Percentiles rank a stretch among this genome's conserved stretches.
Evolutionary conservation across 495 filamentous ascomycete species (phyloP).

Genomic region (Xylaria sp.): DNA sequence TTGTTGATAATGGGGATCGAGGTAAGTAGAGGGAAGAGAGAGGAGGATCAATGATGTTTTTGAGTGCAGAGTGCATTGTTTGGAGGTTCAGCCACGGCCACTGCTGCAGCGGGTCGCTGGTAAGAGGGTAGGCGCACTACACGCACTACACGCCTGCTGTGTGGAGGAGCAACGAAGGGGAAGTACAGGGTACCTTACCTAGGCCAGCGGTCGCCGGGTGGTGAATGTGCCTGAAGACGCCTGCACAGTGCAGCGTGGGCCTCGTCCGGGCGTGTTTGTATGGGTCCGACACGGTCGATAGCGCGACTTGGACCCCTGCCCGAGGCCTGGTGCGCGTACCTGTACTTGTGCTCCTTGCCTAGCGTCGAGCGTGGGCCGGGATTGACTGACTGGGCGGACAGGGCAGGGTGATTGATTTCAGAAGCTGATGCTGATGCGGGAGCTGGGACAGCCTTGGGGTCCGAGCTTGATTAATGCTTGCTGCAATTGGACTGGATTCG

Average conservation of each 20-base stretch:
- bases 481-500: too few relatives aligned
- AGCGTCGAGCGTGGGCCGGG: constrained; percentile 3
- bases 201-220: neutral
- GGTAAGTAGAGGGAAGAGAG: constrained; percentile 25
- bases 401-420: neutral
- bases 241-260: constrained; percentile 18
- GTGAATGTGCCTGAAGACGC: neutral
- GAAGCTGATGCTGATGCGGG: neutral
- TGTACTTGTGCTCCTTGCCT: constrained; percentile 18
- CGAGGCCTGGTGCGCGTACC: constrained; percentile 17
- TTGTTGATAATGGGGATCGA: constrained; percentile 28
- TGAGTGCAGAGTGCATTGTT: constrained; percentile 38
- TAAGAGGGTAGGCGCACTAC: neutral
- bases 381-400: neutral
- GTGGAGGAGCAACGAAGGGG: constrained; percentile 5
- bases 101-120: constrained; percentile 21
- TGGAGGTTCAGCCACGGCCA: constrained; percentile 33
- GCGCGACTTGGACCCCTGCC: constrained; percentile 26
- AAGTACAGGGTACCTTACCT: constrained; percentile 30
- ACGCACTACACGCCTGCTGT: neutral
- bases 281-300: constrained; percentile 27
- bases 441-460: neutral
- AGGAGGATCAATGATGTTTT: constrained; percentile 41
- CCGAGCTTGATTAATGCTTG: constrained; percentile 14
- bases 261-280: constrained; percentile 16